Base-by-base conservation (phyloP, 2,329 filamentous ascomycete species). In the Dactylonectria estremocensis region DNA sequence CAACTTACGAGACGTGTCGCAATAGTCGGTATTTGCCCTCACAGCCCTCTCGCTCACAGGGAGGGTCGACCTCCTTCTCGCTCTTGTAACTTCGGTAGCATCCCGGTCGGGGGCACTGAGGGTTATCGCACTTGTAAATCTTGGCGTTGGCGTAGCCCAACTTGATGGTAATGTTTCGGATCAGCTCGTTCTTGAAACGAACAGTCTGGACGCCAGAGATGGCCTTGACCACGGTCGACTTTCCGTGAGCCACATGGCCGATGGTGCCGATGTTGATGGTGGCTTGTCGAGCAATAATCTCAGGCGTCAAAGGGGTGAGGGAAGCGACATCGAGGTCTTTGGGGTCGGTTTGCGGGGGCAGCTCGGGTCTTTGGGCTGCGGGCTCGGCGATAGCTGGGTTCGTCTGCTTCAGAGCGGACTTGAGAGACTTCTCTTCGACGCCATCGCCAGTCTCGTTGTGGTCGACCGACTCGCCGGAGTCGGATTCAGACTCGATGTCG, bases 81-180 rank as follows among this genome's bases (percentile, higher is more conserved):
- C 95, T 97, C 90, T 97, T 97, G 88, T 93, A 99, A 84, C 94
- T 97, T 83, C 93, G 90, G 87, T 95, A 99, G 89, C 95, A 98
- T 75, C 93, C 95, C 72, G 96, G 96, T 77, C 96, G 90, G 67
- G 96, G 96, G 86, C 96, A 99, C 74, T 93, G 92, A 61, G 86
- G 82, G 84, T 94, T 98, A 84, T 98, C 94, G 84, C 96, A 99
- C 88, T 98, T 94, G 91, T 98, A 99, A 83, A 99, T 95, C 86
- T 99, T 98, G 77, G 96, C 96, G 83, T 99, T 99, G 82, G 96
- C 96, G 83, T 99, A 99, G 81, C 96, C 96, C 78, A 99, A 90
- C 91, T 99, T 99, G 88, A 99, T 99, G 78, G 96, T 99, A 80
- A 99, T 99, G 84, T 99, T 99, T 80, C 96, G 90, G 86, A 98